phyloP scores from a whole-genome alignment of 164 flowering plant genomes.

The Taxillus chinensis region DNA sequence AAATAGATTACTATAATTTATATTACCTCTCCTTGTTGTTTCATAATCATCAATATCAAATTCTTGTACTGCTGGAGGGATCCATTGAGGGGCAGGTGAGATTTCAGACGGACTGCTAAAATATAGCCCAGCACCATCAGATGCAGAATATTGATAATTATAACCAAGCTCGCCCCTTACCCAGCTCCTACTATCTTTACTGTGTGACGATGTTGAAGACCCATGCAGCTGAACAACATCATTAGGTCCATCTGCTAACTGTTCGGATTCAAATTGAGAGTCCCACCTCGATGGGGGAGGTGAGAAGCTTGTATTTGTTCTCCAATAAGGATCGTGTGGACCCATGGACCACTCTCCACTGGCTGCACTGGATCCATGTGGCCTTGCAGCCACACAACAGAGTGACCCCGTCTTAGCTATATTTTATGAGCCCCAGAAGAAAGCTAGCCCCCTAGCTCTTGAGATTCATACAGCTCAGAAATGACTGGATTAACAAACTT shows the following conservation, averaged over 20 bases:
- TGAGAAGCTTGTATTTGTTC: slow-evolving; percentile 78
- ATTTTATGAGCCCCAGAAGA: slow-evolving; percentile 19
- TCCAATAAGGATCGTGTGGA: slow-evolving; percentile 84
- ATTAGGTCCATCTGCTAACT: slow-evolving; percentile 36
- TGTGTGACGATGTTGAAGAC: slow-evolving; percentile 65
- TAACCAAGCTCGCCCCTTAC: slow-evolving; percentile 40
- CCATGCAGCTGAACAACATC: slow-evolving; percentile 42
- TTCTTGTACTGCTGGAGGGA: slow-evolving; percentile 53
- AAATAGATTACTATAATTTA: background rate
- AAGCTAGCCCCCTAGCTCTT: too few species aligned
- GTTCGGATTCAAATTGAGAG: slow-evolving; percentile 46
- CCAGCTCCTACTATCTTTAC: slow-evolving; percentile 61
- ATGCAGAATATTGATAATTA: slow-evolving; percentile 40
- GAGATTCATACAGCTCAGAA: too few species aligned
- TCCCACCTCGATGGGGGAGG: slow-evolving; percentile 87
- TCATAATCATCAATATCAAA: slow-evolving; percentile 37
- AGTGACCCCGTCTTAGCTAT: slow-evolving; percentile 96
- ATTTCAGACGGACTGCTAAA: slow-evolving; percentile 69
- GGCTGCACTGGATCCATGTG: slow-evolving; percentile 73
- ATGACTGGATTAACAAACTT: too few species aligned
- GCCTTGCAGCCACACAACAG: slow-evolving; percentile 99
- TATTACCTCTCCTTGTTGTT: slow-evolving; percentile 47
- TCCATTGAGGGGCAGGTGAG: slow-evolving; percentile 64
- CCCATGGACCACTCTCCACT: slow-evolving; percentile 72
- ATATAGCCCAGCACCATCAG: slow-evolving; percentile 56